Base-by-base conservation (phyloP, 768 basidiomycete species). In the Leucocoprinus sp. region DNA sequence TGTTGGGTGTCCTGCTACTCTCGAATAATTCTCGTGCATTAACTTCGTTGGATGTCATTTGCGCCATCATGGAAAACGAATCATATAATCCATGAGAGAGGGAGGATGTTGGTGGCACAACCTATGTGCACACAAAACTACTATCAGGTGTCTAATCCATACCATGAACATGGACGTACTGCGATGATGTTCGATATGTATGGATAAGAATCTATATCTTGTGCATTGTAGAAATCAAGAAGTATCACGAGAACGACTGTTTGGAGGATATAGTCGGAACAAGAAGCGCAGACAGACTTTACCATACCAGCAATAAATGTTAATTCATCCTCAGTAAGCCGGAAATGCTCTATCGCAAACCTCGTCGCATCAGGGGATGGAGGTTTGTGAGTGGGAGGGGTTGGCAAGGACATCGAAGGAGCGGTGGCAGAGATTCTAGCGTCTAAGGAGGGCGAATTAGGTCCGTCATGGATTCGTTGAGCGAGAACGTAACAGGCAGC, bases 401-500 rank as follows among this genome's bases (percentile, higher is more conserved):
- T 89, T 40, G 84, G 87, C 51, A 90, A 71, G 17, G 84, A 85
- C 36, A 82, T 73, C 12, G 84, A 80, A 18, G 86, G 82, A 2
- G 84, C 74, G 29, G 82, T 72, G 21, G 72, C 72, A 15, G 83
- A 79, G 54, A 89, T 78, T 45, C 87, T 76, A 34, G 82, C 80
- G 57, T 86, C 80, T 17, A 90, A 67, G 39, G 86, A 82, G 26
- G 79, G 70, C 0, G 83, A 81, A 54, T 83, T 78, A 24, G 84
- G 80, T 1, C 84, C 85, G 56, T 89, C 84, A 17, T 72, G 65
- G 37, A 80, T 70, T 50, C 76, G 75, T 53, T 89, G 86, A 5
- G 84, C 83, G 47, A 92, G 70, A 37, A 91, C 69, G 58, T 80
- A 84, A 57, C 85, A 88, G 21, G 87, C 80, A 37, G 82, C 73